These are phyloP conservation scores for Fusarium mangiferae DNA, from an alignment of 2,329 filamentous ascomycete species.

Conservation along the genomic window DNA sequence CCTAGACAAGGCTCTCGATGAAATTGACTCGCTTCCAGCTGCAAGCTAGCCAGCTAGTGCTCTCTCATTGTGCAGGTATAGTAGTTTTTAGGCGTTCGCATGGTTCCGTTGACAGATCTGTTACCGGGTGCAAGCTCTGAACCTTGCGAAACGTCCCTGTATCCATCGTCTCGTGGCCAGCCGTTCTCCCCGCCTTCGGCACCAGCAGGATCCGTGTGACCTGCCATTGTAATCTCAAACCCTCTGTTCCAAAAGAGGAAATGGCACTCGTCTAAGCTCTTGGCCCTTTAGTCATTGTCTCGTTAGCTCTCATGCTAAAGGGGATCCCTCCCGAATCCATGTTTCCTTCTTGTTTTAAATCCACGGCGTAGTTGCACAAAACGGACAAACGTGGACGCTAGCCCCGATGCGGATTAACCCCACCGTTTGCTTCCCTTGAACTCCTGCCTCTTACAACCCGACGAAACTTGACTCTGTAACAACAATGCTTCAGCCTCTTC, in stretches of 20 bases:
- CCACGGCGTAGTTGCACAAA: constrained; percentile 19
- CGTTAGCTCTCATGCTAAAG: neutral
- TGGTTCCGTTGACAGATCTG: constrained; percentile 28
- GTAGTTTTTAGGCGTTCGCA: neutral
- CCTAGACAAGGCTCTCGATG: neutral
- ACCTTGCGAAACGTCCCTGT: constrained; percentile 21
- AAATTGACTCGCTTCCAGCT: neutral
- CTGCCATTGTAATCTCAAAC: constrained; percentile 36
- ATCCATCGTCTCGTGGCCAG: constrained; percentile 23
- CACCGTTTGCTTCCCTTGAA: constrained; percentile 24
- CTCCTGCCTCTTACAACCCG: constrained; percentile 40
- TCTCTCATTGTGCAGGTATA: neutral
- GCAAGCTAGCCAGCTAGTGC: neutral
- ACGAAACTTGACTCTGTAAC: constrained; percentile 60
- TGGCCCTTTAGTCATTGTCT: constrained; percentile 1
- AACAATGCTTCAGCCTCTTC: constrained; percentile 57
- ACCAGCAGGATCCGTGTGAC: constrained; percentile 27
- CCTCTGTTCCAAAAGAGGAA: constrained; percentile 15
- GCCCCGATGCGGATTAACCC: constrained; percentile 9
- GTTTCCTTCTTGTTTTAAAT: constrained; percentile 36
- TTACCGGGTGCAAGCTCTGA: constrained; percentile 21
- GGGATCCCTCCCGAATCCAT: constrained; percentile 9
- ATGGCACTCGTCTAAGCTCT: neutral
- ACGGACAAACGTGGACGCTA: constrained; percentile 16
- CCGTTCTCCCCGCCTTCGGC: constrained; percentile 28